A percentile compares a stretch with the other conserved stretches of the same genome.
These are phyloP conservation scores for Polychaeton citri DNA, from an alignment of 2,329 filamentous ascomycete species.

Conservation along the genomic window DNA sequence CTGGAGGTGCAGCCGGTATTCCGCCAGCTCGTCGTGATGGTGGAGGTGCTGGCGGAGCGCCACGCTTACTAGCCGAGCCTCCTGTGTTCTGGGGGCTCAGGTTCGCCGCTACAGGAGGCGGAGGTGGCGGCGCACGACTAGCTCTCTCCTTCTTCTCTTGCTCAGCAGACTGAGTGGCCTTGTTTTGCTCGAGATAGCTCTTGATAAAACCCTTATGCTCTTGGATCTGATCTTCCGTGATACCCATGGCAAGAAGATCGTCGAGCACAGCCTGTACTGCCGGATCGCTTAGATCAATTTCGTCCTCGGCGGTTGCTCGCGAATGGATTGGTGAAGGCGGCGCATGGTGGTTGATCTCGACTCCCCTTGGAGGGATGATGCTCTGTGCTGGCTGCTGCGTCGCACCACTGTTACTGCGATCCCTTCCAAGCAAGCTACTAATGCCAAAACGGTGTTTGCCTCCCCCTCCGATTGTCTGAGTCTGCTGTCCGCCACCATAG, in stretches of 20 bases:
- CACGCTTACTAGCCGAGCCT: slow-evolving; percentile 37
- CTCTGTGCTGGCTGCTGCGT: slow-evolving; percentile 30
- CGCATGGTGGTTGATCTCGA: slow-evolving; percentile 21
- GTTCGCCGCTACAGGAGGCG: slow-evolving; percentile 37
- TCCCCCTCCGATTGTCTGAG: slow-evolving; percentile 7
- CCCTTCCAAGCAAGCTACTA: slow-evolving; percentile 32
- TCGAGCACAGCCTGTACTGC: slow-evolving; percentile 48
- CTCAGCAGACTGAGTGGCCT: slow-evolving; percentile 36
- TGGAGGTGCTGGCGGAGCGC: slow-evolving; percentile 46
- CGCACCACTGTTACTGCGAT: slow-evolving; percentile 34
- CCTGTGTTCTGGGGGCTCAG: slow-evolving; percentile 52
- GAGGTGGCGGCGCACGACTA: slow-evolving; percentile 47
- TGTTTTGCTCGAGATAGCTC: slow-evolving; percentile 51
- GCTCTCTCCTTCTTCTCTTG: slow-evolving; percentile 34
- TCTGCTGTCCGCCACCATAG: slow-evolving; percentile 15
- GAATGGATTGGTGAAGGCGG: slow-evolving; percentile 7
- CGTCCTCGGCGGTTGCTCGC: slow-evolving; percentile 24
- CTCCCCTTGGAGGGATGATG: slow-evolving; percentile 35
- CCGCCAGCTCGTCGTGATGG: slow-evolving; percentile 26
- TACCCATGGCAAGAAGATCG: slow-evolving; percentile 50
- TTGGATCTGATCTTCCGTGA: slow-evolving; percentile 54
- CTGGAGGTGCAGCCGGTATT: slow-evolving; percentile 21
- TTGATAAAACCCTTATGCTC: slow-evolving; percentile 58
- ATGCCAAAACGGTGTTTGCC: slow-evolving; percentile 37
- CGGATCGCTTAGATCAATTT: slow-evolving; percentile 48